phyloP scores from a whole-genome alignment of 495 filamentous ascomycete species.

The Tuber melanosporum region DNA sequence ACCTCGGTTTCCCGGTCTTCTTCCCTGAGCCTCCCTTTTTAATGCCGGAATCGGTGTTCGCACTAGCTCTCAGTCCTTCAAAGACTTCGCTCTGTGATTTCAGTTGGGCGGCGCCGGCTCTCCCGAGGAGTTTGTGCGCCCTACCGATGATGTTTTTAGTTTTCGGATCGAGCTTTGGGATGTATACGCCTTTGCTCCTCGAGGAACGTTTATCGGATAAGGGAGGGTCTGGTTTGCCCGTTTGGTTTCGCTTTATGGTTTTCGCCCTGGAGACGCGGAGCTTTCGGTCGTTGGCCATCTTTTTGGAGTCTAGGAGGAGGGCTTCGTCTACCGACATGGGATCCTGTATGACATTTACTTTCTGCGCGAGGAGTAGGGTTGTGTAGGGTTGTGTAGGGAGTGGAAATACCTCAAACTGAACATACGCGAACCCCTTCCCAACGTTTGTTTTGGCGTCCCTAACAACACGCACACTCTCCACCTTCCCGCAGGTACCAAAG shows the following conservation, averaged over 20 bases:
- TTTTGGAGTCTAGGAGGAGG: slow-evolving; percentile 77
- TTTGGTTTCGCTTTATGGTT: slow-evolving; percentile 60
- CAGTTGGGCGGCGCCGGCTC: slow-evolving; percentile 64
- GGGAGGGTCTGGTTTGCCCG: slow-evolving; percentile 20
- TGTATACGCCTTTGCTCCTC: slow-evolving; percentile 47
- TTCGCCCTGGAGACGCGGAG: slow-evolving; percentile 82
- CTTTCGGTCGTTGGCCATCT: slow-evolving; percentile 82
- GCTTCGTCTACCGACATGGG: slow-evolving; percentile 80
- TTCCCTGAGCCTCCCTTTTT: slow-evolving; percentile 55
- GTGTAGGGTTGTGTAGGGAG: background rate
- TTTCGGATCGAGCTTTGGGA: slow-evolving; percentile 59
- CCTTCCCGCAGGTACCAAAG: slow-evolving; percentile 69
- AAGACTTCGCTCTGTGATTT: slow-evolving; percentile 57
- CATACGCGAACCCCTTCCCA: slow-evolving; percentile 95
- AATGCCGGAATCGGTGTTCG: slow-evolving; percentile 56
- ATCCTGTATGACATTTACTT: slow-evolving; percentile 50
- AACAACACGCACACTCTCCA: slow-evolving; percentile 91
- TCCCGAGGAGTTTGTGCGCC: slow-evolving; percentile 73
- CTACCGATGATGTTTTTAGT: slow-evolving; percentile 70
- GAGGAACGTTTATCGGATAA: slow-evolving; percentile 12
- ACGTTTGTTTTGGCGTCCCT: slow-evolving; percentile 83
- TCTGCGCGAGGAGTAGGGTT: background rate
- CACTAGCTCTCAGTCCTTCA: slow-evolving; percentile 78
- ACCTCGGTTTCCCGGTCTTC: slow-evolving; percentile 53
- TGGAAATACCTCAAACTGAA: slow-evolving; percentile 68